Evolutionary conservation across 306 rosid species (phyloP).

Genomic region (Nissolia schottii): DNA sequence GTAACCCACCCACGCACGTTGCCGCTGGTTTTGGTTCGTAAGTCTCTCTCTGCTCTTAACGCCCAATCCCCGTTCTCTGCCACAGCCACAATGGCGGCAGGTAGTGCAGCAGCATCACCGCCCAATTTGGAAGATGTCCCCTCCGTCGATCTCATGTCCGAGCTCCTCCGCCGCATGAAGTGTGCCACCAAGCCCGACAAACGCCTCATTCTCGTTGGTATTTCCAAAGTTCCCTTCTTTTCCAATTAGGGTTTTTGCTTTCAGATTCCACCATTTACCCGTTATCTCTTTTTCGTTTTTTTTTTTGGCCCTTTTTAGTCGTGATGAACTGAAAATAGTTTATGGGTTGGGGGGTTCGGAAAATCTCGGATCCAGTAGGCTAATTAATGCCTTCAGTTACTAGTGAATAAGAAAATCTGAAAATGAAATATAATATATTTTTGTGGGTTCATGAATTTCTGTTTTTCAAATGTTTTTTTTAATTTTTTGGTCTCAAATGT

Average conservation of each 20-base stretch:
- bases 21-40: too few species aligned
- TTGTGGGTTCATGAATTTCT: background rate
- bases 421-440: background rate
- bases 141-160: conserved; percentile 67
- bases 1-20: too few species aligned
- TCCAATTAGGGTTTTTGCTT: background rate
- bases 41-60: too few species aligned
- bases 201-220: conserved; percentile 85
- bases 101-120: conserved; percentile 12
- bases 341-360: background rate
- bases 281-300: background rate
- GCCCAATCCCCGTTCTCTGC: too few species aligned
- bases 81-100: conserved; percentile 32
- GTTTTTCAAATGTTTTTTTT: background rate
- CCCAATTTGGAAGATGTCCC: conserved; percentile 67
- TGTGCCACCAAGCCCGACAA: conserved; percentile 77
- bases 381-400: background rate
- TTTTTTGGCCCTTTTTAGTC: background rate
- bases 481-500: too few species aligned
- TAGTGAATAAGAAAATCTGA: background rate
- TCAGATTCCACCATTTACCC: background rate
- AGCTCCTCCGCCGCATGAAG: conserved; percentile 79
- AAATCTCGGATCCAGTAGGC: background rate
- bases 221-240: background rate
- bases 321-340: background rate